Conservation (phyloP, 441 rosid genomes). For the Adansonia madagascariensis region DNA sequence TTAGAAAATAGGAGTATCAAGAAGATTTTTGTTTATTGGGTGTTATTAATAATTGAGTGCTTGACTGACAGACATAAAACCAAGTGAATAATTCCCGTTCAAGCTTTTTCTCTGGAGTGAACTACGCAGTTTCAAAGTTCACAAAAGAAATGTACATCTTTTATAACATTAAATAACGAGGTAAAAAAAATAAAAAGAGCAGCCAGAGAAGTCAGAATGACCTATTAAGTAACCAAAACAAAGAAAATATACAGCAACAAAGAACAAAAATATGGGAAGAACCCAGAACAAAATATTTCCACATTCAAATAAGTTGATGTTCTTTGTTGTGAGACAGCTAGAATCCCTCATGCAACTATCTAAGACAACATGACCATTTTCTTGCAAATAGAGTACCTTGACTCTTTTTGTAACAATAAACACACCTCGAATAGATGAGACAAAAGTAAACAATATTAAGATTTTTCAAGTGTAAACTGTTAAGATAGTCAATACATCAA, state of each 20-base stretch:
- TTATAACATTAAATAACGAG: neutral
- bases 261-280: neutral
- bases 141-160: neutral
- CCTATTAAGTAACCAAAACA: neutral
- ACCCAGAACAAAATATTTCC: neutral
- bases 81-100: neutral
- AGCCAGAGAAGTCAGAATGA: neutral
- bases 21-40: neutral
- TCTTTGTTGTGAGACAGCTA: neutral
- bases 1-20: neutral
- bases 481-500: neutral
- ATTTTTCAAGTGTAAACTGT: too few relatives aligned
- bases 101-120: neutral
- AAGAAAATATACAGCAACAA: neutral
- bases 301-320: neutral
- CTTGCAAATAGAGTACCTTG: neutral
- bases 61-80: neutral
- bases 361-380: neutral
- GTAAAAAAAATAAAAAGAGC: neutral
- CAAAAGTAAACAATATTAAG: neutral
- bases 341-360: neutral
- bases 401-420: neutral
- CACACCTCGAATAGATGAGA: neutral
- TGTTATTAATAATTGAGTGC: neutral
- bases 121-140: neutral